These are phyloP conservation scores for Teunomyces funiuensis DNA, from an alignment of 805 yeast genomes.

Conservation along the genomic window DNA sequence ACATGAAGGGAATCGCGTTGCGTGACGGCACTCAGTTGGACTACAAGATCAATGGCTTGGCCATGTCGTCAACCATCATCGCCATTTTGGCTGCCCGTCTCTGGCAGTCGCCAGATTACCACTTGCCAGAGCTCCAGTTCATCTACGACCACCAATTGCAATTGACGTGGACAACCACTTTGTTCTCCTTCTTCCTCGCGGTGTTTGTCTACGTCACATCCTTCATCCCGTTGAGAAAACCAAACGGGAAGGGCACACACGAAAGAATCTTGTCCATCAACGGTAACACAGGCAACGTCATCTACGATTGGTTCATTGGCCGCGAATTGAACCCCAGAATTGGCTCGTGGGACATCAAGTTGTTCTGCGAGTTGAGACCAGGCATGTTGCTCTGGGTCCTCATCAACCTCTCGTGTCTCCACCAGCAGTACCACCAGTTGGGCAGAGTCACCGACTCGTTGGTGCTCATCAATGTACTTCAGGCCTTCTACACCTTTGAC, in stretches of 20 bases:
- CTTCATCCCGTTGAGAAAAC: constrained; percentile 53
- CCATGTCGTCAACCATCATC: constrained; percentile 44
- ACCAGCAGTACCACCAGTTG: constrained; percentile 65
- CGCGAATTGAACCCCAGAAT: constrained; percentile 92
- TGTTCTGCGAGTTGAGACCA: constrained; percentile 92
- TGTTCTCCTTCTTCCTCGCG: constrained; percentile 65
- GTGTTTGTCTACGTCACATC: constrained; percentile 65
- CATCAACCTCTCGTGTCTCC: constrained; percentile 75
- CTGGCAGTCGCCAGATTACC: constrained; percentile 45
- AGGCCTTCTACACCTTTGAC: constrained; percentile 82
- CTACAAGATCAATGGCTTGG: constrained; percentile 82
- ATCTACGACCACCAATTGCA: constrained; percentile 67
- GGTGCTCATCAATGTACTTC: constrained; percentile 64
- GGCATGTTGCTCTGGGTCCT: constrained; percentile 87
- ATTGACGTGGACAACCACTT: constrained; percentile 59
- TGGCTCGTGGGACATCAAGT: constrained; percentile 81
- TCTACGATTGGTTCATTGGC: constrained; percentile 97
- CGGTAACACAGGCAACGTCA: constrained; percentile 73
- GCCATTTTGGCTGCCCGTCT: constrained; percentile 52
- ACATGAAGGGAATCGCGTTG: constrained; percentile 61
- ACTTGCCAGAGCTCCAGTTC: constrained; percentile 77
- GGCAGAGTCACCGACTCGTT: constrained; percentile 73
- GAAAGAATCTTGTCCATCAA: constrained; percentile 80
- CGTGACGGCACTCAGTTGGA: constrained; percentile 72
- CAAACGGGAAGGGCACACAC: constrained; percentile 53